Base-by-base conservation (phyloP, 2,329 filamentous ascomycete species). In the Diaporthe vexans region DNA sequence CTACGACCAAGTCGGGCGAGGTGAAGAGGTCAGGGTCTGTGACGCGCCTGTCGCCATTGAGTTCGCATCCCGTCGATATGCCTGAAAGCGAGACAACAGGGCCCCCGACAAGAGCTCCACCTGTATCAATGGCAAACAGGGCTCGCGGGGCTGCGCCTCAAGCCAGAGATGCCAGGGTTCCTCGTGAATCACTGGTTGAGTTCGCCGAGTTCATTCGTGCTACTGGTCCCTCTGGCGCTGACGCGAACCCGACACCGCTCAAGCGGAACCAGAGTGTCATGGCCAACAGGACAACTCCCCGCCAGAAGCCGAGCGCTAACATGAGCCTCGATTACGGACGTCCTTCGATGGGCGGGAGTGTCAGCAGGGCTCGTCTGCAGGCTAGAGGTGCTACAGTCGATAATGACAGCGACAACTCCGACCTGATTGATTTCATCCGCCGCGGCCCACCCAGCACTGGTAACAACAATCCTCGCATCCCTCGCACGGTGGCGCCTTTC, bases 361-460 rank as follows among this genome's bases (percentile, higher is more conserved):
- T 76, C 26, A 87, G 81, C 75, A 86, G 88, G 73, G 86, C 85
- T 61, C 90, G 90, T 74, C 88, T 93, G 63, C 89, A 93, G 82
- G 92, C 96, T 74, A 93, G 95, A 65, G 92, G 95, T 76, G 91
- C 94, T 51, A 87, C 88, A 56, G 88, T 91, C 21, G 88, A 91
- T 67, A 86, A 85, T 73, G 88, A 87, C 69, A 91, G 91, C 68
- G 92, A 92, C 77, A 97, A 92, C 73, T 94, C 94, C 17, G 97
- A 98, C 75, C 86, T 99, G 74, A 98, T 98, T 77, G 95, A 98
- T 81, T 98, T 99, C 82, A 97, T 99, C 77, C 92, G 95, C 59
- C 92, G 94, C 81, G 96, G 95, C 0, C 95, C 95, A 4, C 93
- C 94, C 0, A 88, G 85, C 75, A 81, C 85, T 46, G 69, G 46